phyloP scores from a whole-genome alignment of 2,329 filamentous ascomycete species.

The Cytospora schulzeri region DNA sequence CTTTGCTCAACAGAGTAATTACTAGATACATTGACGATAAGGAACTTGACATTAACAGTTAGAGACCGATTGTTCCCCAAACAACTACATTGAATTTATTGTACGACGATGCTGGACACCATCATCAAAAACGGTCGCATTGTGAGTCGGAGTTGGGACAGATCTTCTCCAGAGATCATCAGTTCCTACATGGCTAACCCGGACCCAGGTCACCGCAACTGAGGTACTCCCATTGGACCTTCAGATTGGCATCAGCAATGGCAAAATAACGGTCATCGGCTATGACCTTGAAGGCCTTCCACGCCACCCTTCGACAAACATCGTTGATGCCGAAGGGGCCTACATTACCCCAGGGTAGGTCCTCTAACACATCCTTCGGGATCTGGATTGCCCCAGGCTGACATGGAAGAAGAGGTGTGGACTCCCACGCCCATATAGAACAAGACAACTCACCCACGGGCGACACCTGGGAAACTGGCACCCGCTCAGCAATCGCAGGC shows the following conservation, averaged over 20 bases:
- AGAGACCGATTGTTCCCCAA: conserved; percentile 10
- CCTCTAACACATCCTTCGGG: fast-evolving
- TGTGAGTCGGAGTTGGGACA: conserved; percentile 20
- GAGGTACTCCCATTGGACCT: conserved; percentile 46
- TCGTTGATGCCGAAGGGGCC: conserved; percentile 48
- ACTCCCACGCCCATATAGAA: conserved; percentile 42
- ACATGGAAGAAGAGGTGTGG: conserved; percentile 37
- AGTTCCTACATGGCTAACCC: not conserved
- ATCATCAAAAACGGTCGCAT: conserved; percentile 34
- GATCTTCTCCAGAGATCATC: too few relatives aligned
- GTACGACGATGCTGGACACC: conserved; percentile 28
- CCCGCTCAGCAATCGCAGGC: conserved; percentile 56
- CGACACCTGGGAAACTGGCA: conserved; percentile 46
- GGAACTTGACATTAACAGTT: not conserved
- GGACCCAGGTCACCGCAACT: conserved; percentile 47
- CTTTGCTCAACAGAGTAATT: not conserved
- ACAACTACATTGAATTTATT: too few relatives aligned
- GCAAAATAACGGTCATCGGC: conserved; percentile 49
- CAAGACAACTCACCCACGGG: conserved; percentile 37
- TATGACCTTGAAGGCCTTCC: conserved; percentile 38
- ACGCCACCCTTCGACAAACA: conserved; percentile 39
- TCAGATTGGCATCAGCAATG: conserved; percentile 50
- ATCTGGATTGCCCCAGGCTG: not conserved
- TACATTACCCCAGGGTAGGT: conserved; percentile 44
- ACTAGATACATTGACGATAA: too few relatives aligned